Percentiles rank a stretch among this genome's conserved stretches.
phyloP scores from a whole-genome alignment of 2,329 filamentous ascomycete genomes.

The Cercospora brassicicola region DNA sequence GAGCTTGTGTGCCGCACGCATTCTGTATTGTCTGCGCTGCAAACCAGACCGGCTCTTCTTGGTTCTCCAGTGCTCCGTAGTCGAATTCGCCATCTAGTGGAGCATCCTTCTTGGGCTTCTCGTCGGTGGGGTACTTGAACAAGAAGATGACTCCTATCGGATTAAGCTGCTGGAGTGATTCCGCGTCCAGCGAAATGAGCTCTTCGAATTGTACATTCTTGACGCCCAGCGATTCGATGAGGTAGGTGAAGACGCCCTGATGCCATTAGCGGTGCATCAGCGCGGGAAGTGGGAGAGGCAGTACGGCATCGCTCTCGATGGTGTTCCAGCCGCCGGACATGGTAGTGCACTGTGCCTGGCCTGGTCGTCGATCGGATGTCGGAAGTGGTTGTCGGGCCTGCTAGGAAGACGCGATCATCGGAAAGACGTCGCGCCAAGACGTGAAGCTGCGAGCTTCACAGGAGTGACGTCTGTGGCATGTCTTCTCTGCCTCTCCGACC shows the following conservation, averaged over 20 bases:
- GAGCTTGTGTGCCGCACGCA: conserved; percentile 92
- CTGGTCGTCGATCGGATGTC: conserved; percentile 3
- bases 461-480: conserved; percentile 5
- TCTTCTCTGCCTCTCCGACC: not conserved
- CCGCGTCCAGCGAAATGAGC: conserved; percentile 81
- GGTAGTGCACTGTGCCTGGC: conserved; percentile 24
- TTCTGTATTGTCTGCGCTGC: conserved; percentile 98
- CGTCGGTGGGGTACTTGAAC: conserved; percentile 87
- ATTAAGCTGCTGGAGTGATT: conserved; percentile 64
- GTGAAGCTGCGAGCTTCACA: not conserved
- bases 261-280: conserved; percentile 8
- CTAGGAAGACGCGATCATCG: not conserved
- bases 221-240: conserved; percentile 89
- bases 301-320: conserved; percentile 91
- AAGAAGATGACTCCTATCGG: conserved; percentile 85
- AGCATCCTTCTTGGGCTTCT: conserved; percentile 58
- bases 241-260: conserved; percentile 92
- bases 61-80: conserved; percentile 58
- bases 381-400: not conserved
- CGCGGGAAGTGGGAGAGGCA: conserved; percentile 42
- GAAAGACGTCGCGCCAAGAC: not conserved
- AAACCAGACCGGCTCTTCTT: conserved; percentile 70
- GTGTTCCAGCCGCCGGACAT: conserved; percentile 83
- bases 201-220: conserved; percentile 96
- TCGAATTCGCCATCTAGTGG: conserved; percentile 84